Evolutionary conservation across 2,329 filamentous ascomycete genomes (phyloP), one percentile per base, ranked within the genome.

Genomic region (Verticillium dahliae): DNA sequence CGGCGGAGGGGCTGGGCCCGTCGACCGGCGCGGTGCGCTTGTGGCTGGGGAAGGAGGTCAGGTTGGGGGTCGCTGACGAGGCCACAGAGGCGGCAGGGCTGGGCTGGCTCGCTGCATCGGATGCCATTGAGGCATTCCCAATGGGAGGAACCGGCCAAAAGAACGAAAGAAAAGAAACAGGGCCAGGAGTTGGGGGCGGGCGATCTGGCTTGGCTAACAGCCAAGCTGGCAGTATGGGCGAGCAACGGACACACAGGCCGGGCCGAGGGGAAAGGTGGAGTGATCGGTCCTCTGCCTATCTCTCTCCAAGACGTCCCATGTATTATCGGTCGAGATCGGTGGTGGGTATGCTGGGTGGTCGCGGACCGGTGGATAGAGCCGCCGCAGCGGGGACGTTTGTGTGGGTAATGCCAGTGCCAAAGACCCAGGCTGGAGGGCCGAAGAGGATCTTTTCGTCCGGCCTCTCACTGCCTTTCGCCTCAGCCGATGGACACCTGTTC

Each of bases 81-180:
- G 61, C 56, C 58, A 60, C 63, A 58, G 63, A 63, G 52, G 57
- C 63, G 60, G 60, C 55, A 18, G 64, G 64, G 62, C 63, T 65
- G 58, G 64, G 63, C 15, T 65, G 64, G 37, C 45, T 58, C 34
- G 35, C 41, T 56, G 63, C 63, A 65, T 65, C 63, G 61, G 61
- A 50, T 54, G 59, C 41, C 59, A 60, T 60, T 33, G 31, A 60
- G 58, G 58, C 45, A 31, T 35, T 50, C 45, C 45, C 45, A 22
- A 34, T 15, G 55, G 35, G 55, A 22, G 13, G 55, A 11, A 31
- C 27, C 35, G 35, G 4, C 7, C 18, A 18, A n/a, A 41, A 41
- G 39, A 41, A 15, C 13, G 54, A 11, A 22, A 37, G 55, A n/a
- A 22, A 15, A 6, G 55, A 22, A n/a, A 11, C 6, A 11, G 55